phyloP scores from a whole-genome alignment of 2,329 filamentous ascomycete genomes.

The Aureobasidium namibiae region DNA sequence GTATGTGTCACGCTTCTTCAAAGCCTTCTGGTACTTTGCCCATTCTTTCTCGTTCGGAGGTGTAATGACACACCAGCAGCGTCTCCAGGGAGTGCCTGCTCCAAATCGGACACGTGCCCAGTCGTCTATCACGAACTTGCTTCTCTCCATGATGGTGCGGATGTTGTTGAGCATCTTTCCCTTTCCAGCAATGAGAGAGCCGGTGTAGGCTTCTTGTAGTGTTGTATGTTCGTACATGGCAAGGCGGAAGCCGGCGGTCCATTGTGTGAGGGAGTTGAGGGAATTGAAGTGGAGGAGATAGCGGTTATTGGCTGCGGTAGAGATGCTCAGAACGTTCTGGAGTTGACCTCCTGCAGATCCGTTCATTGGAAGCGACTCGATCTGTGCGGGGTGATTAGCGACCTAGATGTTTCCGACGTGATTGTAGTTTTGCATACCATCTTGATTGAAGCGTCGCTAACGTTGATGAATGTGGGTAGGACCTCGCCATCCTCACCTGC shows the following conservation, averaged over 20 bases:
- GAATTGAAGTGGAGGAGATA: conserved; percentile 97
- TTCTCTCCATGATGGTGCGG: conserved; percentile 74
- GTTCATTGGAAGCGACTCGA: conserved; percentile 73
- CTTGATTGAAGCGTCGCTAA: conserved; percentile 95
- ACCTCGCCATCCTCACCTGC: conserved; percentile 80
- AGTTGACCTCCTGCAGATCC: conserved; percentile 68
- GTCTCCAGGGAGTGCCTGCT: conserved; percentile 88
- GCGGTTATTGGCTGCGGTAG: conserved; percentile 88
- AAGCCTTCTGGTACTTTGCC: conserved; percentile 70
- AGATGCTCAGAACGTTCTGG: conserved; percentile 92
- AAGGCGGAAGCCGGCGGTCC: conserved; percentile 89
- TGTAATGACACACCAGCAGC: conserved; percentile 91
- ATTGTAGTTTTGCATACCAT: conserved; percentile 56
- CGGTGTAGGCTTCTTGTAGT: conserved; percentile 92
- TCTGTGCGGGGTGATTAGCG: conserved; percentile 22
- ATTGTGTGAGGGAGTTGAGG: conserved; percentile 83
- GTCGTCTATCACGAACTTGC: conserved; percentile 70
- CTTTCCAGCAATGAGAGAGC: conserved; percentile 89
- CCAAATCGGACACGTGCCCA: conserved; percentile 96
- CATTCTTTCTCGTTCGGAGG: conserved; percentile 92
- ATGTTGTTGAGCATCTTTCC: conserved; percentile 87
- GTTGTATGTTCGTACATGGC: conserved; percentile 91
- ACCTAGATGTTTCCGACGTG: background rate
- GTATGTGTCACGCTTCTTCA: conserved; percentile 77
- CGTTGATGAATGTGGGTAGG: conserved; percentile 85